Base-by-base conservation (phyloP, 371 early-diverging fungal species). In the Coemansia sp. region DNA sequence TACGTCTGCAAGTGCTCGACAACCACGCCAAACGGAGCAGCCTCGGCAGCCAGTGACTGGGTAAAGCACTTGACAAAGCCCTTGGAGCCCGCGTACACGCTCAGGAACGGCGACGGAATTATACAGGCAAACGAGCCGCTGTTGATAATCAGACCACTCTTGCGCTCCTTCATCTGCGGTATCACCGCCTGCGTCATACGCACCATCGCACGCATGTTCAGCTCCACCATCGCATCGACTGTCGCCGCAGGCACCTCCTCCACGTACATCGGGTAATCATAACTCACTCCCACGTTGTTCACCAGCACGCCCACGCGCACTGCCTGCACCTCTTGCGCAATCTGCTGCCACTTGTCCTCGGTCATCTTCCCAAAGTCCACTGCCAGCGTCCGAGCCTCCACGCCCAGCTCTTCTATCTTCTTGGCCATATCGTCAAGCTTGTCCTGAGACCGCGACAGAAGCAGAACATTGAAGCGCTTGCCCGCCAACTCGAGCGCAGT, bases 71-170 rank as follows among this genome's bases (percentile, higher is more conserved):
- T 88, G 64, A 99, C 83, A 84, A 96, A 97, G 0, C 97, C 89
- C 82, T 98, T 98, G 64, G 94, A 89, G 28, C 92, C 96, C 62
- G 95, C 92, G 86, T 99, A 99, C 28, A 93, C 89, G 44, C 95
- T 87, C 65, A 97, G 86, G 79, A 88, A 89, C 26, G 97, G 97
- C 14, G 90, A 89, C 44, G 99, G 93, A 26, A 94, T 82, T 33
- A 91, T 81, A 26, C 94, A 96, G 47, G 95, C 88, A 75, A 96
- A 91, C 23, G 99, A 97, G 12, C 98, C 99, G 59, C 93, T 81
- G 83, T 95, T 97, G 68, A 99, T 81, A 61, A 99, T 92, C 75
- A 96, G 86, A 50, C 97, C 97, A 47, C 78, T 80, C 69, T 87
- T 86, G 62, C 88, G 88, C 75, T 78, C 60, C 65, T 85, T 81